A percentile compares a stretch with the other conserved stretches of the same genome.
Conservation (phyloP, 169 alveolate species). For the Cryptosporidium parvum region DNA sequence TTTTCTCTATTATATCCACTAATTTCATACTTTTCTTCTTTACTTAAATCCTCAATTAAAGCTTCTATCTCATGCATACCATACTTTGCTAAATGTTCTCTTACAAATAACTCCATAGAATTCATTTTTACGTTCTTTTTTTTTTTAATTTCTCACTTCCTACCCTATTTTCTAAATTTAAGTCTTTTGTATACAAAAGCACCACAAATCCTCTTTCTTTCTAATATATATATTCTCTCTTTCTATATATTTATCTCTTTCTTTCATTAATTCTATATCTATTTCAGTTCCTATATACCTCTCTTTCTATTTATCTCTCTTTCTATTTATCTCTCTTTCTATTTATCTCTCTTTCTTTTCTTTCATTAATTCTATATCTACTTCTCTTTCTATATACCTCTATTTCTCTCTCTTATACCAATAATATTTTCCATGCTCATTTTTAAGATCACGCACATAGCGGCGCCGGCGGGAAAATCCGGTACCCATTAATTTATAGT, state of each 20-base stretch:
- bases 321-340: too few relatives aligned
- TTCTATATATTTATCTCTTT: too few relatives aligned
- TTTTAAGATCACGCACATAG: not conserved
- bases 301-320: too few relatives aligned
- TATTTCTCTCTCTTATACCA: not conserved
- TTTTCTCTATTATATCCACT: not conserved
- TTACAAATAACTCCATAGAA: conserved; percentile 1
- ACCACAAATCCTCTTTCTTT: not conserved
- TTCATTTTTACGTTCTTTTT: not conserved
- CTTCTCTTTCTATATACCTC: too few relatives aligned
- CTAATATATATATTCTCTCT: too few relatives aligned
- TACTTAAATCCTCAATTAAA: not conserved
- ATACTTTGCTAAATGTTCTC: not conserved
- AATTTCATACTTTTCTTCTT: not conserved
- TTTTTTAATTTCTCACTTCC: not conserved
- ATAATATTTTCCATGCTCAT: not conserved
- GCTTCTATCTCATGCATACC: conserved; percentile 6
- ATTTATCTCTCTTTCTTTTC: too few relatives aligned
- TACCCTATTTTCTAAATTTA: not conserved
- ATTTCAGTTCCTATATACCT: too few relatives aligned
- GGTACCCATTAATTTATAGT: not conserved
- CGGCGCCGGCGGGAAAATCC: conserved; percentile 1
- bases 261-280: too few relatives aligned
- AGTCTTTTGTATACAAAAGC: not conserved
- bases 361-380: too few relatives aligned